Base-by-base conservation (phyloP, 139 green algal species). In the Volvox reticuliferus region DNA sequence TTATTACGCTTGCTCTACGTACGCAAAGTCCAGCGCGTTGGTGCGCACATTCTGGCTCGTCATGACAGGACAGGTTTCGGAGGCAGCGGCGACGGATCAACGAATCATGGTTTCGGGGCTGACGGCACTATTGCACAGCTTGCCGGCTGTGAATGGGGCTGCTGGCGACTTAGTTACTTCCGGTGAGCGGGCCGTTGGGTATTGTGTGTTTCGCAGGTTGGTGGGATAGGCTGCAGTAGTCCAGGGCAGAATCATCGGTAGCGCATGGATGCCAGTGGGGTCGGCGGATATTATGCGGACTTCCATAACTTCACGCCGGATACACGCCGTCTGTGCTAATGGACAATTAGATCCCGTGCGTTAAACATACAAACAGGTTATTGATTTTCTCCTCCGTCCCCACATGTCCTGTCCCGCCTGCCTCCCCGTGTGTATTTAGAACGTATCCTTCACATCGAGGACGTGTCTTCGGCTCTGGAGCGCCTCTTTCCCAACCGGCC, bases 21-120 rank as follows among this genome's bases (percentile, higher is more conserved):
- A 89, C 82, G 61, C 89, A 28, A 82, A 82, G 73, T 16, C 61
- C 81, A 89, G 75, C 82, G 61, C 89, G 14, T 0, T 89, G 35
- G 81, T 92, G 0, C 82, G 89, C 35, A 79, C 85, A 12, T 92
- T 92, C 62, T 89, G 89, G 89, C 30, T 82, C 18, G 89, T 89
- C 16, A 76, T 92, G 12, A 82, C 82, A 21, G 89, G 89, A 1
- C 89, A 92, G 81, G 44, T 87, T 22, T 32, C 73, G 18, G 89
- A 92, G 61, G 73, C 71, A 35, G 82, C 89, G 24, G 35, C 62
- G 6, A 24, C 13, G 22, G 81, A 92, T 71, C 80, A 89, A 55
- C 89, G 76, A 9, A 33, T 76, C 35, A 88, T 89, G 68, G 62
- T 92, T 20, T 90, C 86, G 3, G 86, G 86, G 3, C 55, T 90